These are phyloP conservation scores for Acanthamoeba lenticulata DNA, from an alignment of 208 protist species.

Conservation along the genomic window DNA sequence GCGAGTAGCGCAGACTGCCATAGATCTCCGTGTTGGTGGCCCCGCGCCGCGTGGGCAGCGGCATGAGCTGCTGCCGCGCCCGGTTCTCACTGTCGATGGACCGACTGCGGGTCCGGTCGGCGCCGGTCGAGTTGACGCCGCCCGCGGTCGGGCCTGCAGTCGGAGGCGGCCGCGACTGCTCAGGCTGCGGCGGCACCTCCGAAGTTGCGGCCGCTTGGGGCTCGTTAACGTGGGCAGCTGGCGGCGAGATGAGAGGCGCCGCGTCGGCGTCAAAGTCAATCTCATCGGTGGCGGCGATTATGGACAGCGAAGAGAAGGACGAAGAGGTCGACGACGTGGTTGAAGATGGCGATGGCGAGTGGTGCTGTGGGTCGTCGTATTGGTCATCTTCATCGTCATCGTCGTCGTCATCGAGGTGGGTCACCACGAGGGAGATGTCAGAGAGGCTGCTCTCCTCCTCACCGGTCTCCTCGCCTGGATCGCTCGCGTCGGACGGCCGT, in stretches of 20 bases:
- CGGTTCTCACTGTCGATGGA: neutral
- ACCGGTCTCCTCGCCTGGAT: slow-evolving; percentile 7
- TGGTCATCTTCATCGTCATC: neutral
- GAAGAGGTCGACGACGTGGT: neutral
- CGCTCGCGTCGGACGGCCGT: neutral
- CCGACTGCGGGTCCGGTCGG: neutral
- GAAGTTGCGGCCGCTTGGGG: too few relatives aligned
- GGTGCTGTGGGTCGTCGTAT: neutral
- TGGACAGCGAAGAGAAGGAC: neutral
- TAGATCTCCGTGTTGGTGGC: slow-evolving; percentile 46
- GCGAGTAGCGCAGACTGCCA: slow-evolving; percentile 36
- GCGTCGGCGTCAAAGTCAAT: slow-evolving; percentile 38
- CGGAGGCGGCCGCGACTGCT: neutral
- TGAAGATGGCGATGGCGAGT: neutral
- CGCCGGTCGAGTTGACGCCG: neutral
- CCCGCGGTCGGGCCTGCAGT: neutral
- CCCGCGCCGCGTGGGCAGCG: neutral
- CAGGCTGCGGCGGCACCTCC: neutral
- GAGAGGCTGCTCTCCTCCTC: slow-evolving; percentile 56
- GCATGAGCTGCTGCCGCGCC: neutral
- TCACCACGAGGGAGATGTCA: neutral
- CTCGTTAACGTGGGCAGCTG: too few relatives aligned
- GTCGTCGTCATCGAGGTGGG: neutral
- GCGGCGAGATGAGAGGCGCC: too few relatives aligned
- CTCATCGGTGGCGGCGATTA: neutral